These are phyloP conservation scores for Schizophyllum commune DNA, from an alignment of 1,284 basidiomycete species.

Conservation along the genomic window DNA sequence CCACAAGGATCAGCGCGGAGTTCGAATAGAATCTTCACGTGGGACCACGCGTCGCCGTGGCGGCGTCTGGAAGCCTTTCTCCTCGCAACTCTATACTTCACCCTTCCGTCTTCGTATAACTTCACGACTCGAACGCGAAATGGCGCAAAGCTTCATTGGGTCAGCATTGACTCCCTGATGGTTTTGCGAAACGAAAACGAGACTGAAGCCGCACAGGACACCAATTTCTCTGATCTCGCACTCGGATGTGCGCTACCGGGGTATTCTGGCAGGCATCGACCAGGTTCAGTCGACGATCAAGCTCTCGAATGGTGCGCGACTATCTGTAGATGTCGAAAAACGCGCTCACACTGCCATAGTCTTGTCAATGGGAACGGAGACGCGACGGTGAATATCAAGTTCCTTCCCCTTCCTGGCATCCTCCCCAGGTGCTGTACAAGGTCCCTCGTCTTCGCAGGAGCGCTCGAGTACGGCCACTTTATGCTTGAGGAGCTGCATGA, in stretches of 20 bases:
- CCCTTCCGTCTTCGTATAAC: too few relatives aligned
- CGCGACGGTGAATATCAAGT: constrained; percentile 54
- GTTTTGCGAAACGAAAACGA: background rate
- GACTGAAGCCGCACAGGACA: constrained; percentile 42
- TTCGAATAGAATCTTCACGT: too few relatives aligned
- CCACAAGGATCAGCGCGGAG: too few relatives aligned
- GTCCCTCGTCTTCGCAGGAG: background rate
- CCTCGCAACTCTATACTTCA: too few relatives aligned
- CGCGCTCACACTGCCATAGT: constrained; percentile 35
- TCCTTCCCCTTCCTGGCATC: constrained; percentile 6
- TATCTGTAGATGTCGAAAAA: background rate
- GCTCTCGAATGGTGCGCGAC: constrained; percentile 67
- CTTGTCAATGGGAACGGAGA: constrained; percentile 84
- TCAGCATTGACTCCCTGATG: background rate
- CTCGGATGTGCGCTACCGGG: constrained; percentile 86
- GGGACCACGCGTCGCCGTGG: too few relatives aligned
- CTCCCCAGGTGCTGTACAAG: background rate
- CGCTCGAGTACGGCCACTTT: background rate
- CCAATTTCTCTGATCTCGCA: constrained; percentile 87
- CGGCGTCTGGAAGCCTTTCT: too few relatives aligned
- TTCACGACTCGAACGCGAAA: constrained; percentile 3
- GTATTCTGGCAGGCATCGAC: constrained; percentile 81
- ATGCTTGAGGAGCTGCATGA: background rate
- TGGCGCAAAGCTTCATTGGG: constrained; percentile 15
- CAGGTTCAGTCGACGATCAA: constrained; percentile 79